Percentiles rank a stretch among this genome's conserved stretches.
Conservation (phyloP, 169 alveolate species). For the Eimeria praecox region DNA sequence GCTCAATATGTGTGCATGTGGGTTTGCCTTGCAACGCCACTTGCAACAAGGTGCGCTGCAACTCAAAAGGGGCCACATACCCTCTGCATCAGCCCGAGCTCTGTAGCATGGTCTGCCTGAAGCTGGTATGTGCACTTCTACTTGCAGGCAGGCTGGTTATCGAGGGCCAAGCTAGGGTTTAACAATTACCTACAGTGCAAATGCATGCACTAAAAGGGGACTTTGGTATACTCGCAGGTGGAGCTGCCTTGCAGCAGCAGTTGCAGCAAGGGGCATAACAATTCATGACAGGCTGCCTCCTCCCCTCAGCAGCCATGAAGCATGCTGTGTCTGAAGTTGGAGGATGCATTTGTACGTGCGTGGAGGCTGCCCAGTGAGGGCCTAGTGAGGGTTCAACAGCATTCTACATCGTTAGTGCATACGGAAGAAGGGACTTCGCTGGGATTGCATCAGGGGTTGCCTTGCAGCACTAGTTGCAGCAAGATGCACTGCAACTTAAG, state of each 20-base stretch:
- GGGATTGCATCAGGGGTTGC: background rate
- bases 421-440: background rate
- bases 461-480: background rate
- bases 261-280: background rate
- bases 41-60: background rate
- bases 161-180: background rate
- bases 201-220: background rate
- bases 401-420: background rate
- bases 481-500: background rate
- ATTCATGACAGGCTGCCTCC: background rate
- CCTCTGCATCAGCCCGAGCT: too few relatives aligned
- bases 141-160: background rate
- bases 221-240: background rate
- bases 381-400: background rate
- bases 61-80: too few relatives aligned
- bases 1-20: background rate
- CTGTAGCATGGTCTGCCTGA: background rate
- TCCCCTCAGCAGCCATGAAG: too few relatives aligned
- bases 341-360: background rate
- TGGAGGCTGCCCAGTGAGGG: background rate
- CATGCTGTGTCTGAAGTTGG: background rate
- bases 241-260: background rate
- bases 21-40: background rate
- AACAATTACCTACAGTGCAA: background rate
- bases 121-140: background rate